These are phyloP conservation scores for Myxozyma mucilagina DNA, from an alignment of 805 yeast genomes.

Conservation along the genomic window DNA sequence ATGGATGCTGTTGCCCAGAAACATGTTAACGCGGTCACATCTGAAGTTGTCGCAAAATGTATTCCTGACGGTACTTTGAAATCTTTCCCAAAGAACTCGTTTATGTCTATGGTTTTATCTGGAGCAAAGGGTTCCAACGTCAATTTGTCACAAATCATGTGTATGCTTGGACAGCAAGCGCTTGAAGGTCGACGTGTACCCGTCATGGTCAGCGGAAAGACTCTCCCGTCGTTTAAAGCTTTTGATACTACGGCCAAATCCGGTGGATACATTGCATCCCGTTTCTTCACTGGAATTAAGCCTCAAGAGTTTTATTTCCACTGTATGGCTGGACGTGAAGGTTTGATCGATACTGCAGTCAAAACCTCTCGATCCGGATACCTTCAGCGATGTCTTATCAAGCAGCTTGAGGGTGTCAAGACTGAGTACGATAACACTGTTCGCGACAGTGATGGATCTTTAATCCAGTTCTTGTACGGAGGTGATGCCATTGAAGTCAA, in stretches of 20 bases:
- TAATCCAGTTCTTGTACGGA: slow-evolving; percentile 90
- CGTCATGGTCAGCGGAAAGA: slow-evolving; percentile 97
- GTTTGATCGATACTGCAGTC: slow-evolving; percentile 98
- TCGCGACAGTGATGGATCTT: slow-evolving; percentile 91
- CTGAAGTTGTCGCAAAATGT: slow-evolving; percentile 91
- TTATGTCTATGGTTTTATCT: slow-evolving; percentile 98
- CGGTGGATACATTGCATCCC: slow-evolving; percentile 95
- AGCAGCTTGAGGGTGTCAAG: slow-evolving; percentile 96
- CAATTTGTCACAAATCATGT: slow-evolving; percentile 98
- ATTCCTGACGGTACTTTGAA: slow-evolving; percentile 97
- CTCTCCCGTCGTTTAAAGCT: slow-evolving; percentile 94
- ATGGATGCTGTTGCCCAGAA: slow-evolving; percentile 94
- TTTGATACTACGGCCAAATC: slow-evolving; percentile 97
- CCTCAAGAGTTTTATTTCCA: slow-evolving; percentile 99
- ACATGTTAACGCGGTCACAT: slow-evolving; percentile 86
- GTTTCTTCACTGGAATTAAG: slow-evolving; percentile 95
- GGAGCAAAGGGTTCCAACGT: slow-evolving; percentile 99
- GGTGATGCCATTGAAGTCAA: slow-evolving; percentile 96
- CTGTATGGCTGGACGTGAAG: slow-evolving; percentile 99
- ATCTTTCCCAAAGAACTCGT: slow-evolving; percentile 89
- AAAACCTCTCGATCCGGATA: slow-evolving; percentile 98
- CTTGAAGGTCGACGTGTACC: slow-evolving; percentile 99
- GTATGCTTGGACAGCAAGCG: slow-evolving; percentile 98
- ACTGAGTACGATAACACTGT: slow-evolving; percentile 92
- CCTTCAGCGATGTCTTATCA: slow-evolving; percentile 95